Conservation (phyloP, 495 filamentous ascomycete genomes). For the Mytilinidion resinicola region DNA sequence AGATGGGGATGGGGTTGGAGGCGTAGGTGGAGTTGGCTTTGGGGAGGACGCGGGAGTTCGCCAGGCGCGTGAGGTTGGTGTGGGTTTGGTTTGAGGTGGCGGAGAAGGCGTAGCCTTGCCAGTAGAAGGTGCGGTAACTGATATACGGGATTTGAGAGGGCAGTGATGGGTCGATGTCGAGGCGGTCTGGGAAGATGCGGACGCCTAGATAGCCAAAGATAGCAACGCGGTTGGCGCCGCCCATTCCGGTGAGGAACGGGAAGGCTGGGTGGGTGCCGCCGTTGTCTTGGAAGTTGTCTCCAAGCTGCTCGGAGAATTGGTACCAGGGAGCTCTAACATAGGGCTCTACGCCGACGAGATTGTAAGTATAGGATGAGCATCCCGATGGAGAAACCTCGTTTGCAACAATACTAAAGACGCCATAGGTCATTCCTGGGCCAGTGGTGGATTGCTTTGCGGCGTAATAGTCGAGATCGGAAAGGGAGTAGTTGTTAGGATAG, state of each 20-base stretch:
- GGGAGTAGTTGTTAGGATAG: conserved; percentile 50
- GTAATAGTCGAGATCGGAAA: conserved; percentile 58
- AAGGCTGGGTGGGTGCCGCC: conserved; percentile 61
- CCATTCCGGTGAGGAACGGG: conserved; percentile 63
- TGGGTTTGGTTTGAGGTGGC: conserved; percentile 59
- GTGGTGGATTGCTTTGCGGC: conserved; percentile 56
- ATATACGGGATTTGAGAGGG: conserved; percentile 58
- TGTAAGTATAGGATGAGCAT: conserved; percentile 59
- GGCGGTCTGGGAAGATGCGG: conserved; percentile 46
- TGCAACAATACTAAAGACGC: conserved; percentile 57
- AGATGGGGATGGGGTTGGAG: conserved; percentile 48
- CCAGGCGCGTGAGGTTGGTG: conserved; percentile 51
- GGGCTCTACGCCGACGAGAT: conserved; percentile 49
- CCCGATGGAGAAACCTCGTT: conserved; percentile 53
- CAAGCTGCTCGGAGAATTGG: conserved; percentile 63
- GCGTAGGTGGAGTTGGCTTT: conserved; percentile 40
- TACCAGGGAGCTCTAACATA: conserved; percentile 52
- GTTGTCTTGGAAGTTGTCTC: conserved; percentile 58
- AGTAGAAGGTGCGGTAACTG: conserved; percentile 63
- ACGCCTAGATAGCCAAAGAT: conserved; percentile 59
- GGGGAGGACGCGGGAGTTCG: conserved; percentile 20
- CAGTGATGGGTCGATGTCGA: conserved; percentile 54
- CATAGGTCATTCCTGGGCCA: conserved; percentile 63
- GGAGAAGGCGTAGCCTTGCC: conserved; percentile 58
- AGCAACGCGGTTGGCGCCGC: conserved; percentile 56